Percentiles rank a stretch among this genome's conserved stretches.
These are phyloP conservation scores for Phlebopus sp. DNA, from an alignment of 1,284 basidiomycete species.

Conservation along the genomic window DNA sequence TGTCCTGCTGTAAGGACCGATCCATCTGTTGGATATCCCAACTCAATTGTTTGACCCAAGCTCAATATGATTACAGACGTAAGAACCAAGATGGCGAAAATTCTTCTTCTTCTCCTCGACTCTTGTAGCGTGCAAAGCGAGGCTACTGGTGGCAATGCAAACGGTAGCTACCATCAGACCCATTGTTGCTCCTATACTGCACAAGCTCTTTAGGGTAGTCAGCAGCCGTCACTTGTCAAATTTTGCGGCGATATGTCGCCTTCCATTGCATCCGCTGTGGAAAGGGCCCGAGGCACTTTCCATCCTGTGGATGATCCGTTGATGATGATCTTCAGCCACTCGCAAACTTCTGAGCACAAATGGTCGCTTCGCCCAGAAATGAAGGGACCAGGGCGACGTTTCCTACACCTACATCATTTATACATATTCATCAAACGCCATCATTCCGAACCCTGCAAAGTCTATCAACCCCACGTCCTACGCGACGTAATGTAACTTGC, in stretches of 20 bases:
- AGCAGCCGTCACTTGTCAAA: no score
- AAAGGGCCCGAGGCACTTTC: no score
- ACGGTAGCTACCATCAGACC: no score
- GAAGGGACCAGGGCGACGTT: conserved; percentile 1
- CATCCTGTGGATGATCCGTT: no score
- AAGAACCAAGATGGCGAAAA: background rate
- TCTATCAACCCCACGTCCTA: background rate
- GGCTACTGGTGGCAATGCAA: background rate
- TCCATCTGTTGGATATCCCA: conserved; percentile 21
- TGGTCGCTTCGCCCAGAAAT: background rate
- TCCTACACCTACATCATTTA: background rate
- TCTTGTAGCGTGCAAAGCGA: background rate
- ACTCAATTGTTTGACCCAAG: conserved; percentile 19
- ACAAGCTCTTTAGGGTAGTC: no score
- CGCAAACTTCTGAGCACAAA: no score
- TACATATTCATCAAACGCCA: background rate
- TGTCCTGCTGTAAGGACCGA: conserved; percentile 15
- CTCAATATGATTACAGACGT: conserved; percentile 3
- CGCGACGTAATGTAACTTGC: background rate
- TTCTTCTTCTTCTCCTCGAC: conserved; percentile 4
- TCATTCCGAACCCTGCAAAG: background rate
- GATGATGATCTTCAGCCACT: no score
- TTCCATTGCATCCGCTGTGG: no score
- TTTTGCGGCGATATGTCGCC: no score
- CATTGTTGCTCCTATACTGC: no score